Percentiles rank a stretch among this genome's conserved stretches.
These are phyloP conservation scores for Fusarium praegraminearum DNA, from an alignment of 2,329 filamentous ascomycete species.

Conservation along the genomic window DNA sequence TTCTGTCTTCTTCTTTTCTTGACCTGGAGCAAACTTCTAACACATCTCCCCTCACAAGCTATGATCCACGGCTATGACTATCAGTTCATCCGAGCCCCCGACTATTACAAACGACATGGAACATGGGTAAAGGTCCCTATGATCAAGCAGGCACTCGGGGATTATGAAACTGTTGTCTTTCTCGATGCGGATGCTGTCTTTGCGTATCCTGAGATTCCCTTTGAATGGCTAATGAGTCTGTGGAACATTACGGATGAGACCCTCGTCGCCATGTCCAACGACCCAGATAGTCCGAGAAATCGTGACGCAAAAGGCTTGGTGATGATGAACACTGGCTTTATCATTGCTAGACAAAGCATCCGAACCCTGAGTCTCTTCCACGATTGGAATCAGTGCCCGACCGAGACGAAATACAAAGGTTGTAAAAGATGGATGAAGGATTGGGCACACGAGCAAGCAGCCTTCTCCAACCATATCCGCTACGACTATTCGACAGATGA, in stretches of 20 bases:
- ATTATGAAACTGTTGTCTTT: slow-evolving; percentile 58
- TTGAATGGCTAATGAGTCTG: slow-evolving; percentile 62
- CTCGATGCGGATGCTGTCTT: slow-evolving; percentile 60
- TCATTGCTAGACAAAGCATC: slow-evolving; percentile 38
- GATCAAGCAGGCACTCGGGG: slow-evolving; percentile 53
- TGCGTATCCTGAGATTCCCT: slow-evolving; percentile 56
- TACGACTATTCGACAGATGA: slow-evolving; percentile 44
- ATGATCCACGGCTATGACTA: slow-evolving; percentile 63
- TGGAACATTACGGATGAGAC: slow-evolving; percentile 58
- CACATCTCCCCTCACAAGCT: slow-evolving; percentile 12
- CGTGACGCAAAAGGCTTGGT: slow-evolving; percentile 48
- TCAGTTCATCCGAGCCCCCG: slow-evolving; percentile 58
- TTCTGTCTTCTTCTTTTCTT: accelerated
- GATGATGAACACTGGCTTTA: slow-evolving; percentile 41
- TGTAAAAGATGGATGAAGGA: slow-evolving; percentile 42
- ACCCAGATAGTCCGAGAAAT: slow-evolving; percentile 55
- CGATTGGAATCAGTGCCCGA: slow-evolving; percentile 19
- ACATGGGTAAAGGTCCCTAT: slow-evolving; percentile 61
- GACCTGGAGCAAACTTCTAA: neutral
- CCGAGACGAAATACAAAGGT: slow-evolving; percentile 10
- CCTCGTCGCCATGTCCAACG: slow-evolving; percentile 59
- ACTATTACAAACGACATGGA: slow-evolving; percentile 55
- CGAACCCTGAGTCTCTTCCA: slow-evolving; percentile 38
- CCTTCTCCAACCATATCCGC: slow-evolving; percentile 44
- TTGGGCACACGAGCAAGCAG: slow-evolving; percentile 49